Base-by-base conservation (phyloP, 129 eudicot genomes). In the Helichrysum umbraculigerum region DNA sequence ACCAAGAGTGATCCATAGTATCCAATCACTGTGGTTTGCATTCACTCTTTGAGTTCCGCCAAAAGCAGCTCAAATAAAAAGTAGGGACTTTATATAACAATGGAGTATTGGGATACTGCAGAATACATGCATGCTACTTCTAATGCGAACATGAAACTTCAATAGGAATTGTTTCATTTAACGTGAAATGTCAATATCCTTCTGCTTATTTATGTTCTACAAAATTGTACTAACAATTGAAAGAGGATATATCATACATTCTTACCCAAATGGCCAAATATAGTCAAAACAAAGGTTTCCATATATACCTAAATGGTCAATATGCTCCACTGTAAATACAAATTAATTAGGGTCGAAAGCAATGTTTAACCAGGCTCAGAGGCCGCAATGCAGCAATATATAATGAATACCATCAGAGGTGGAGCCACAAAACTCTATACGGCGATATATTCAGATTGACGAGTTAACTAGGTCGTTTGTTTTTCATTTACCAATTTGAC, bases 61-160 rank as follows among this genome's bases (percentile, higher is more conserved):
- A 58, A 58, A 57, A 22, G 68, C 68, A 57, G 68, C 68, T 73
- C 77, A 21, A 58, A 11, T 73, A 73, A 58, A 14, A 33, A 33
- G 4, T 39, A 20, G 37, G 54, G 37, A 10, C n/a, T 34, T 54
- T 22, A 44, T 35, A 44, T 68, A 35, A 60, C 66, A 20, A 29
- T 72, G 64, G 51, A 57, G 30, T 74, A 9, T 61, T 16, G 28
- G 32, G 78, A 41, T 75, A 41, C 71, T 37, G 35, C 41, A 50
- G 54, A 63, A n/a, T 21, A 34, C 66, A 58, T 9, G 67, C 39
- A 66, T 12, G 32, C 64, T 32, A 44, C 15, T 14, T 62, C 62
- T 75, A 63, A 58, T 58, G 63, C 14, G 29, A 63, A 39, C 16
- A 16, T 66, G 42, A 63, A 39, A 73, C 28, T 75, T 19, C 44